phyloP scores from a whole-genome alignment of 306 rosid species.

The Cucurbita ficifolia region DNA sequence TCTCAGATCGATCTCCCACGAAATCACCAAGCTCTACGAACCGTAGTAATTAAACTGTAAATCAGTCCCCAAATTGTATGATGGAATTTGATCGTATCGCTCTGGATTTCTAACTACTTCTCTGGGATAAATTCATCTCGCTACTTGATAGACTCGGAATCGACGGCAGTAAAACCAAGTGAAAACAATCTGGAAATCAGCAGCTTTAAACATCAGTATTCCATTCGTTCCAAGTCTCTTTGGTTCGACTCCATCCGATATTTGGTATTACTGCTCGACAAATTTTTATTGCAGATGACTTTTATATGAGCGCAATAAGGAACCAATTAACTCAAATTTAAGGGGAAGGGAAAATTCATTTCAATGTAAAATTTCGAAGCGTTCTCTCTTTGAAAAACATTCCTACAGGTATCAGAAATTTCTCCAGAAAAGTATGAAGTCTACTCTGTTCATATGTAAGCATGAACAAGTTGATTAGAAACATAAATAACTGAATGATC shows the following conservation, averaged over 20 bases:
- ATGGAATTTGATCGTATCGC: no score
- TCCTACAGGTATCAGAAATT: background rate
- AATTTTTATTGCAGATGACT: background rate
- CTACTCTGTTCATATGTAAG: background rate
- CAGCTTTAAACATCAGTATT: background rate
- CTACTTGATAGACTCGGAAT: background rate
- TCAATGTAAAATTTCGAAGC: background rate
- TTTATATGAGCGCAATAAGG: background rate
- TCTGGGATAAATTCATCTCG: background rate
- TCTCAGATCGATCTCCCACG: background rate
- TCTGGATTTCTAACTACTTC: background rate
- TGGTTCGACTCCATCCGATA: background rate
- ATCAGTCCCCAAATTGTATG: background rate
- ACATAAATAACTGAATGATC: background rate
- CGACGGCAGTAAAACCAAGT: background rate
- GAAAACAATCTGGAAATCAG: background rate
- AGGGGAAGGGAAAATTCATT: background rate
- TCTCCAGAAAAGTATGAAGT: background rate
- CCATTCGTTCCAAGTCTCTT: background rate
- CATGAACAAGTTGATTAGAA: background rate
- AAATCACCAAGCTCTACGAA: background rate
- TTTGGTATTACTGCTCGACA: no score
- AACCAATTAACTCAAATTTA: background rate
- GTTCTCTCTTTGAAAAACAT: background rate
- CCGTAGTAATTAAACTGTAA: background rate